Base-by-base conservation (phyloP, 2,329 filamentous ascomycete genomes). In the Aspergillus tanneri region DNA sequence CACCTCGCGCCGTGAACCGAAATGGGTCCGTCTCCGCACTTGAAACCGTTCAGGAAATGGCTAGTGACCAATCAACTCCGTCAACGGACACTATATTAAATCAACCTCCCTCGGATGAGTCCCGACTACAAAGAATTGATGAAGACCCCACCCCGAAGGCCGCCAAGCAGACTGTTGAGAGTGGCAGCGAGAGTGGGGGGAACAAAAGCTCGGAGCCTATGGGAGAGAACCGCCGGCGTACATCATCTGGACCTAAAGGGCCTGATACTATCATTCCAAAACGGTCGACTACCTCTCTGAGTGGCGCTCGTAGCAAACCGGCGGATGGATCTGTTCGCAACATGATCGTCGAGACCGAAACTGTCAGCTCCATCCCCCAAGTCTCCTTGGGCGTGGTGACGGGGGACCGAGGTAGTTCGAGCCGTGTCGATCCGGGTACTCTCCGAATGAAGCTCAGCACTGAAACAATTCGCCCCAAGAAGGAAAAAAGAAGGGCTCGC, bases 341-440 rank as follows among this genome's bases (percentile, higher is more conserved):
- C 61, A 96, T 99, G 90, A 97, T 90, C 8, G 92, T 97, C 11
- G 93, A 99, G 73, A 96, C 93, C 0, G 93, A 99, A 70, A 95
- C 91, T 0, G 93, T 99, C 28, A 87, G 84, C 35, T 95, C 91
- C 3, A 87, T 96, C 46, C 90, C 91, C 9, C 91, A 95, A 63
- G 81, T 91, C 22, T 83, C 86, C 8, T 77, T 96, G 22, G 84
- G 86, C 25, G 82, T 82, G 28, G 77, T 71, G 21, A 70, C 75
- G 27, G 75, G 76, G 36, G 83, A 85, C 52, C 74, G 82, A 51
- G 73, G 75, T 18, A 72, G 62, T 12, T 70, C 79, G n/a, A 83
- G 84, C 16, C 77, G 80, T 14, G 82, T 82, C 49, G 85, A 87
- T 35, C 71, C 74, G 22, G 83, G 87, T 35, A 95, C 87, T 55